Base-by-base conservation (phyloP, 176 grass and related monocot species). In the Leersia perrieri region DNA sequence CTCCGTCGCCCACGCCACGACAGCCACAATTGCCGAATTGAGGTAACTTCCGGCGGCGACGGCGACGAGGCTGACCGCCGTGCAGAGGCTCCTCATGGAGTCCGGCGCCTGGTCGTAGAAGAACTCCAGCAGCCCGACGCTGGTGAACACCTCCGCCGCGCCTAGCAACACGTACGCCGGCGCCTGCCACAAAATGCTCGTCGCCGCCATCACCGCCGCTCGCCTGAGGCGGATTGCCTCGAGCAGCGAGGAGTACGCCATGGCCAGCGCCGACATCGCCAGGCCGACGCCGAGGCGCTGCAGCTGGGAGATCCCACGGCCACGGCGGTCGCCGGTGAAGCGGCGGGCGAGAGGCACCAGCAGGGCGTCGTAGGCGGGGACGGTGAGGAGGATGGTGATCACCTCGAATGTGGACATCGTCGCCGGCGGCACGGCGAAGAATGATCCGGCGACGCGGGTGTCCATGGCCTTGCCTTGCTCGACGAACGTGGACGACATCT, bases 401-500 rank as follows among this genome's bases (percentile, higher is more conserved):
- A 57, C 51, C 51, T 57, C 51, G 51, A 57, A 57, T 6, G 51
- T 57, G 7, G 51, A 57, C 2, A 57, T 5, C 0, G 51, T 57
- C 51, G 51, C 51, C 51, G 51, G 51, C 51, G 51, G 51, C 20
- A 57, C 51, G 51, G 11, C 51, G 7, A 57, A n/a, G n/a, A n/a
- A n/a, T n/a, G n/a, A n/a, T n/a, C 20, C 18, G 7, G 20, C 51
- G 51, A 57, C 22, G 51, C 51, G 51, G 6, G 51, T 57, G 51
- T 57, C 20, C 51, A 57, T 57, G 7, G 51, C 20, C 51, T 57
- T 23, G 5, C 51, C 51, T 22, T 57, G 51, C 51, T 57, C 51
- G 2, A 57, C 51, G 51, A 57, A 57, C 51, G 69, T 87, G 5
- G 79, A 77, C 13, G 85, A 57, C 38, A 77, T 82, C 66, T 87